Base-by-base conservation (phyloP, 1,284 basidiomycete species). In the Amylostereum areolatum region DNA sequence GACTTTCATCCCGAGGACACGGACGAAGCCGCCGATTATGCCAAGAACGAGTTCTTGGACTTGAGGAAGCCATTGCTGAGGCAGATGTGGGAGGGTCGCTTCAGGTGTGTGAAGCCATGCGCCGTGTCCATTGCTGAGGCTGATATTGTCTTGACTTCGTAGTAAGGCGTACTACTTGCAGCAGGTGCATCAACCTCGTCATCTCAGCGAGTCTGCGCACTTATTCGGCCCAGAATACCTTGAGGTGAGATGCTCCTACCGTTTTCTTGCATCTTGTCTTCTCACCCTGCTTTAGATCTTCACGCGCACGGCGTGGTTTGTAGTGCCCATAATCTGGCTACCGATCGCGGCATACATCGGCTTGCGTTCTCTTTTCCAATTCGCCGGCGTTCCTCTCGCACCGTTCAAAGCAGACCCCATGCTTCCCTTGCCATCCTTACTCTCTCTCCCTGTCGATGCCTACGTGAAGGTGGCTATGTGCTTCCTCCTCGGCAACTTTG, bases 181-280 rank as follows among this genome's bases (percentile, higher is more conserved):
- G 62, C 96, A 99, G 68, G 93, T 99, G 0, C 96, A 99, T 68
- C 92, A 96, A 68, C 91, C 96, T 5, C 84, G 96, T 44, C 97
- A 99, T 67, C 67, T 97, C 47, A 77, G 85, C 30, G 78, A 94
- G 43, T 86, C 92, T 9, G 94, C 94, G 1, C 83, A 90, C 53
- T 74, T 99, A 55, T 98, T 99, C 65, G 87, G 88, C 12, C 84
- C 85, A 5, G 73, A 78, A 51, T 79, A 85, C 55, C 82, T 98
- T 34, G 96, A 99, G 76, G 86, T 84, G 7, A 8, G 34, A 9
- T 2, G 18, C 18, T 18, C 18, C 18, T 18, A 18, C 18, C 18
- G 18, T 18, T 1, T 18, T 18, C 18, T 18, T 18, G 18, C 18
- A 18, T 18, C 18, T 18, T 18, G 18, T 18, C 18, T 18, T 18